phyloP scores from a whole-genome alignment of 2,329 filamentous ascomycete species.

The Zymoseptoria brevis region DNA sequence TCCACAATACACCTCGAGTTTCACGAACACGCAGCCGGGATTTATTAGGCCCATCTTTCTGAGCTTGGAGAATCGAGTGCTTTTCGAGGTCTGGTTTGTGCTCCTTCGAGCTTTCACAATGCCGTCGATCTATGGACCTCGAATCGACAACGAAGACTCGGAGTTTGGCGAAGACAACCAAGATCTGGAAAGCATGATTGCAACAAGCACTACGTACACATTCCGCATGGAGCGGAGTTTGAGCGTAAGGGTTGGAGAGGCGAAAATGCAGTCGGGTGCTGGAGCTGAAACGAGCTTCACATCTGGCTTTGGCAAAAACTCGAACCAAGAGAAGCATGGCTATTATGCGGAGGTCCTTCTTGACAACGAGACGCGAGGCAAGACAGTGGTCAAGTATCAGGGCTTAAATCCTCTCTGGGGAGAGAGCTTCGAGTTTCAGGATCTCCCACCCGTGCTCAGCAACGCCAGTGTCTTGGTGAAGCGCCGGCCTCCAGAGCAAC shows the following conservation, averaged over 20 bases:
- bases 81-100: conserved; percentile 98
- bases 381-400: conserved; percentile 63
- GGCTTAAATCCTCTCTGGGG: conserved; percentile 74
- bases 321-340: conserved; percentile 45
- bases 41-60: conserved; percentile 84
- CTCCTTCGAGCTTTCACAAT: conserved; percentile 83
- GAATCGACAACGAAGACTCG: conserved; percentile 20
- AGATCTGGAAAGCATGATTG: conserved; percentile 19
- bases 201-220: conserved; percentile 47
- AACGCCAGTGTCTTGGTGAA: conserved; percentile 66
- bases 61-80: conserved; percentile 72
- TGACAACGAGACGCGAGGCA: conserved; percentile 69
- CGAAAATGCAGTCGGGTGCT: conserved; percentile 41
- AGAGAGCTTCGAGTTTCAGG: conserved; percentile 69
- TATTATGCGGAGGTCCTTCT: conserved; percentile 73
- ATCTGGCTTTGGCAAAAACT: conserved; percentile 16
- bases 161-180: conserved; percentile 14
- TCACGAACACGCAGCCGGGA: conserved; percentile 56
- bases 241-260: conserved; percentile 53
- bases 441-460: conserved; percentile 62
- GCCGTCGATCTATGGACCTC: conserved; percentile 72
- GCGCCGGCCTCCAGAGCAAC: conserved; percentile 39
- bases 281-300: conserved; percentile 17
- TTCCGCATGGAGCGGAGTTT: conserved; percentile 59
- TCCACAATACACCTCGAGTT: conserved; percentile 74